Evolutionary conservation across 1,139 yeast genomes (phyloP), one percentile per base, ranked within the genome.

Genomic region (Blastobotrys aristatus): DNA sequence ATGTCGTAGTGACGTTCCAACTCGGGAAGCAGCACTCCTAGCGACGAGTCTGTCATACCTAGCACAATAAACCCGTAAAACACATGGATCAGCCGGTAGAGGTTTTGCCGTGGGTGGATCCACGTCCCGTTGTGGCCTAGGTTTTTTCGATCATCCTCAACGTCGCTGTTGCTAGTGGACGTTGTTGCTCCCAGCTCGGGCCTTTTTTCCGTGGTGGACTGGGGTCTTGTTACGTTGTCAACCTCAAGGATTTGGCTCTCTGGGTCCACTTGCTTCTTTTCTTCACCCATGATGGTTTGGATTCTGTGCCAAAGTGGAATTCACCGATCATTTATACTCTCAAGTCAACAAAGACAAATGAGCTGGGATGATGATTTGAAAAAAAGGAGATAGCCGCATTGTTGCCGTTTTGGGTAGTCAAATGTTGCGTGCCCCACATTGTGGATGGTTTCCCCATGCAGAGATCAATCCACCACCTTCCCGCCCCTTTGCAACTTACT

Each of bases 1-100:
- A 59, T 47, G 14, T 55, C 27, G 44, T 63, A 63, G 50, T 59
- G 49, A 2, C 44, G 22, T 48, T 61, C 64, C 13, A 45, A 22
- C 2, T 26, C 49, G 7, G 57, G 57, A 10, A 58, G 48, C 31
- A 58, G 50, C 1, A 49, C 60, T 6, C 62, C 62, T 5, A 54
- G 43, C 7, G 61, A 52, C 7, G 60, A 50, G 42, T 58, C 62
- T 21, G 46, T 49, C 54, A 53, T 53, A 2, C 54, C 56, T 14
- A 50, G 29, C 14, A 53, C 45, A 6, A 53, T 40, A 34, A 53
- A 52, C 11, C 47, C 50, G 34, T 47, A 53, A 38, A 35, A 49
- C 13, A 45, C 47, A 2, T 52, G 46, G 2, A 35, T 35, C 10
- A 51, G 36, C 18, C 46, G 38, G 40, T 30, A 33, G 4, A 50